Percentiles rank a stretch among this genome's conserved stretches.
These are phyloP conservation scores for Coix lacrymajobi DNA, from an alignment of 176 grass and related monocot genomes.

Conservation along the genomic window DNA sequence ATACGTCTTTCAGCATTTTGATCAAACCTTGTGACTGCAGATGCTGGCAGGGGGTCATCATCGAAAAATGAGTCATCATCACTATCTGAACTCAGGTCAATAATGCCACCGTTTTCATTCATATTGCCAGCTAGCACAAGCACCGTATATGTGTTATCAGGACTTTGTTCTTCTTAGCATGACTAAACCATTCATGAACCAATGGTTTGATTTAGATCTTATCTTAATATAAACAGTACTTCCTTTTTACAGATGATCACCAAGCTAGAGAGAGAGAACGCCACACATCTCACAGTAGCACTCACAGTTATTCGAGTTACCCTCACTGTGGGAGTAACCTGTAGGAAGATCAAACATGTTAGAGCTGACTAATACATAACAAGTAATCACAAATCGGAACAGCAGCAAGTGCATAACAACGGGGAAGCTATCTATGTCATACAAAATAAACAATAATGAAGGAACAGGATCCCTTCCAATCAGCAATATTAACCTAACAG, in stretches of 20 bases:
- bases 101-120: not conserved
- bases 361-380: constrained; percentile 8
- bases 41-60: constrained; percentile 5
- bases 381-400: not conserved
- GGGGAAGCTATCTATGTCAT: not conserved
- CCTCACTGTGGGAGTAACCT: constrained; percentile 13
- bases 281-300: not conserved
- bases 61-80: constrained; percentile 28
- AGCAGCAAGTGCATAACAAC: not conserved
- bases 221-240: not conserved
- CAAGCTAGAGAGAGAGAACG: constrained; percentile 3
- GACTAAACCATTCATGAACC: not conserved
- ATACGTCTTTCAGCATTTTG: constrained; percentile 14
- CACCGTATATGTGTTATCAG: not conserved
- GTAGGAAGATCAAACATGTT: constrained; percentile 13
- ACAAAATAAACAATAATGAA: not conserved
- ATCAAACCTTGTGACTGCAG: not conserved
- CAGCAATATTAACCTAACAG: not conserved
- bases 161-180: not conserved
- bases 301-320: not conserved
- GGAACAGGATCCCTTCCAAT: not conserved
- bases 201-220: not conserved
- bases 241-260: not conserved
- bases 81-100: constrained; percentile 50
- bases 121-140: constrained; percentile 32